phyloP scores from a whole-genome alignment of 176 grass and related monocot genomes.

The Hordeum marinum region DNA sequence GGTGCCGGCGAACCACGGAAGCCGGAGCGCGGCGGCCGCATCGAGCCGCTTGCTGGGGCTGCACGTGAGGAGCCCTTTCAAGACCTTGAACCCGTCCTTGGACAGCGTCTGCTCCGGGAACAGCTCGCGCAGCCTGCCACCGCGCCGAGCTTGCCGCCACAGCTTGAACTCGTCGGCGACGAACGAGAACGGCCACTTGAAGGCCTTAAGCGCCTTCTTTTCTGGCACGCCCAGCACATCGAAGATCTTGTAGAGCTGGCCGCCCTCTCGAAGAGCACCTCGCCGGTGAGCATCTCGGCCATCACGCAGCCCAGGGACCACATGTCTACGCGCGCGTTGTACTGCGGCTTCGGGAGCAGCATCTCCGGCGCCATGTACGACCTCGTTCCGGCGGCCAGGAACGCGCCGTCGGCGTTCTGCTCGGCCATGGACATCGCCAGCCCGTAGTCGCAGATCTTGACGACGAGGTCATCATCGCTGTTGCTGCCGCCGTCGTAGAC shows the following conservation, averaged over 20 bases:
- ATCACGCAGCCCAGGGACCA: slow-evolving; percentile 1
- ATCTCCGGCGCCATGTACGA: background rate
- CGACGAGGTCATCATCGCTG: background rate
- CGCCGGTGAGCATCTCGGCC: background rate
- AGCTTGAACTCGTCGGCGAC: background rate
- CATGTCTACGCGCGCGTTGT: background rate
- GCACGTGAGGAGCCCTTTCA: slow-evolving; percentile 1
- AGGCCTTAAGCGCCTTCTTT: background rate
- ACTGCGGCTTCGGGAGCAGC: background rate
- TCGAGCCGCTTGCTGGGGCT: background rate
- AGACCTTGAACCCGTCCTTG: background rate
- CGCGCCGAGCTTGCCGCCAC: background rate
- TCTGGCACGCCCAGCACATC: background rate
- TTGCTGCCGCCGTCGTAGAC: background rate
- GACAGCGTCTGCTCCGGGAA: background rate
- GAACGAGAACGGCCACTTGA: background rate
- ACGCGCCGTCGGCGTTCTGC: background rate
- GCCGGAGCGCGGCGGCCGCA: background rate
- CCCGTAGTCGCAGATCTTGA: slow-evolving; percentile 24
- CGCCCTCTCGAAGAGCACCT: background rate
- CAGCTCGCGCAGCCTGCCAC: background rate
- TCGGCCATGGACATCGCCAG: background rate
- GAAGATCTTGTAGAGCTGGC: background rate
- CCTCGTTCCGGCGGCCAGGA: background rate
- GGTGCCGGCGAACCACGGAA: background rate